phyloP scores from a whole-genome alignment of 2,329 filamentous ascomycete genomes.

The Hypoxylon sp. region DNA sequence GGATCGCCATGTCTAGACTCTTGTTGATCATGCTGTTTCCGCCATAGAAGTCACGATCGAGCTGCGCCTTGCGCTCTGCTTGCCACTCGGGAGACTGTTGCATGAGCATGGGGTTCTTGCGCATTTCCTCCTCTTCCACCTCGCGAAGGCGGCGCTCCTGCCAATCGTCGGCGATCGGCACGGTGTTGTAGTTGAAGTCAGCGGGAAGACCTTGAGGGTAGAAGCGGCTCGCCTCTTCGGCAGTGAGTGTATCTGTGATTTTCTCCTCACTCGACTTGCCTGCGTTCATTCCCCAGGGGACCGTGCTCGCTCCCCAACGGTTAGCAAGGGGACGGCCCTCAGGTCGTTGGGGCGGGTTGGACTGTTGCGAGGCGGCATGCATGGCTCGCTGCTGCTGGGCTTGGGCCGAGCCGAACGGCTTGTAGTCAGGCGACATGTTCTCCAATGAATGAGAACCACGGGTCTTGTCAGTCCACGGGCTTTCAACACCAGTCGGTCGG shows the following conservation, averaged over 20 bases:
- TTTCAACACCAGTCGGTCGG: conserved; percentile 58
- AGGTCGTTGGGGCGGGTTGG: conserved; percentile 22
- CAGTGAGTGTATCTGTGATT: conserved; percentile 49
- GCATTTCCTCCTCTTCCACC: conserved; percentile 23
- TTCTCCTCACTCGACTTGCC: conserved; percentile 22
- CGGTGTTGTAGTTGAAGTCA: conserved; percentile 44
- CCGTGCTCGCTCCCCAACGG: background rate
- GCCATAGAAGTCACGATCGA: conserved; percentile 55
- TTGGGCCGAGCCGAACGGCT: conserved; percentile 25
- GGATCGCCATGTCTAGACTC: conserved; percentile 47
- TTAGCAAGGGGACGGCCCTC: conserved; percentile 28
- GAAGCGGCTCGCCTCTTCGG: conserved; percentile 47
- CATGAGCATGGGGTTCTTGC: conserved; percentile 19
- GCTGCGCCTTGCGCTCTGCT: conserved; percentile 47
- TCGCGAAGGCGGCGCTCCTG: conserved; percentile 8
- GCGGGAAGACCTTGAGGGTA: conserved; percentile 50
- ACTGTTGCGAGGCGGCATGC: conserved; percentile 27
- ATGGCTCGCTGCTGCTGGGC: conserved; percentile 14
- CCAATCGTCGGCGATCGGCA: conserved; percentile 45
- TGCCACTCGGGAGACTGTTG: conserved; percentile 40
- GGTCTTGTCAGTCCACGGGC: conserved; percentile 45
- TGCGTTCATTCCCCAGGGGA: conserved; percentile 1
- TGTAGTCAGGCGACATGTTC: conserved; percentile 23
- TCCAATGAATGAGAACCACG: conserved; percentile 40
- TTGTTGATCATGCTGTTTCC: conserved; percentile 54